A percentile compares a stretch with the other conserved stretches of the same genome.
phyloP scores from a whole-genome alignment of 176 grass and related monocot genomes.

The Avena insularis region DNA sequence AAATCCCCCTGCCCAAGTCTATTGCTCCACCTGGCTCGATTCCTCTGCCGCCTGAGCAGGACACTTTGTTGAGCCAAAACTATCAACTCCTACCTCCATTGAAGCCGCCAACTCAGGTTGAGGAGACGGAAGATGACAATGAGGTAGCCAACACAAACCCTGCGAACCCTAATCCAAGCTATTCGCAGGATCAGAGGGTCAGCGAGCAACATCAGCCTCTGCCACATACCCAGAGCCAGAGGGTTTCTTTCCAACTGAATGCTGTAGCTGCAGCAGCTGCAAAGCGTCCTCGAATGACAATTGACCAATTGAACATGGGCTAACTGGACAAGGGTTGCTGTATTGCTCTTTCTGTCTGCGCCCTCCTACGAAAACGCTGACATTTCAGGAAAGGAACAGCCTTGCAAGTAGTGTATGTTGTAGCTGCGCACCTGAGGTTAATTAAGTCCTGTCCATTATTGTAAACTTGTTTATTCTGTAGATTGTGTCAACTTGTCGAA shows the following conservation, averaged over 20 bases:
- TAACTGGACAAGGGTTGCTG: neutral
- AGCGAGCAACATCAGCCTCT: conserved; percentile 55
- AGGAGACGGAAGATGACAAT: conserved; percentile 73
- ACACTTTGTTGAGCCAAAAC: conserved; percentile 83
- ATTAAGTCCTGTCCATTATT: neutral
- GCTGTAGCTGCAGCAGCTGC: conserved; percentile 56
- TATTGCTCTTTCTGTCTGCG: conserved; percentile 8
- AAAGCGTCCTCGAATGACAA: conserved; percentile 58
- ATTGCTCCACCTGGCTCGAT: conserved; percentile 86
- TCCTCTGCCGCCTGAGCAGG: conserved; percentile 84
- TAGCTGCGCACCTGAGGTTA: neutral
- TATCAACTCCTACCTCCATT: conserved; percentile 72
- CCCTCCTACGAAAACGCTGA: conserved; percentile 15
- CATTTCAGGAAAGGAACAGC: conserved; percentile 1
- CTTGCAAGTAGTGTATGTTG: neutral
- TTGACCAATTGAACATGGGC: conserved; percentile 55
- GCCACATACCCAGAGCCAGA: conserved; percentile 71
- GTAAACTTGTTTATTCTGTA: neutral
- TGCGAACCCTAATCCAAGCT: conserved; percentile 46
- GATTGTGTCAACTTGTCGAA: neutral
- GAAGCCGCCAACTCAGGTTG: conserved; percentile 55
- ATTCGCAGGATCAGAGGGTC: conserved; percentile 51
- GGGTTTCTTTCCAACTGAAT: conserved; percentile 90
- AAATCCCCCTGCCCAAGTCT: conserved; percentile 82
- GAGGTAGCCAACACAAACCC: conserved; percentile 44